phyloP scores from a whole-genome alignment of 257 asterid genomes.

The Euphrasia confusa region DNA sequence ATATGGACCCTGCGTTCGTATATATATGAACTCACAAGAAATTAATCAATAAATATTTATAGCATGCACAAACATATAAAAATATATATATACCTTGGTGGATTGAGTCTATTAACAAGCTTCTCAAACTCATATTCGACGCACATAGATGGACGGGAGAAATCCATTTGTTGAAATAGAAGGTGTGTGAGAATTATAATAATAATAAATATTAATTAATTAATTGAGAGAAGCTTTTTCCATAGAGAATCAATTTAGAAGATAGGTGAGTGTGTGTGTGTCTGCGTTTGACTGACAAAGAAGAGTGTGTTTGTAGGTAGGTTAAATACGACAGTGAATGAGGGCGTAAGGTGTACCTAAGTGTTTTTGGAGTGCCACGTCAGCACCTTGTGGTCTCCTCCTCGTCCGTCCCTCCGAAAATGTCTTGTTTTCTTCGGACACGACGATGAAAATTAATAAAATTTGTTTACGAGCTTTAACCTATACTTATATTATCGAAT shows the following conservation, averaged over 20 bases:
- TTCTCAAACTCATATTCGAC: slow-evolving; percentile 75
- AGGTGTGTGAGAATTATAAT: neutral
- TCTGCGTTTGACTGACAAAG: neutral
- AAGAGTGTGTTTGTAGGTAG: neutral
- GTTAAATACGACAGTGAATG: neutral
- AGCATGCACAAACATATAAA: neutral
- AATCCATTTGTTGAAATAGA: slow-evolving; percentile 37
- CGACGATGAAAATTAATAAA: no score
- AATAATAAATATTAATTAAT: neutral
- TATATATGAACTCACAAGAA: slow-evolving; percentile 20
- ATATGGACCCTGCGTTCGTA: slow-evolving; percentile 33
- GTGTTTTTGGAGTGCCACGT: neutral
- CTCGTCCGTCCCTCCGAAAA: no score
- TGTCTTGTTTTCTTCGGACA: no score
- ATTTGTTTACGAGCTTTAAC: no score
- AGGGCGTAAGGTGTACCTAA: neutral
- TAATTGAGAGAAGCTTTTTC: neutral
- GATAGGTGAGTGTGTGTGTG: neutral
- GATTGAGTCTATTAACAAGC: slow-evolving; percentile 72
- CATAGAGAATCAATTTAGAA: neutral
- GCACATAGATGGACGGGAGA: slow-evolving; percentile 51
- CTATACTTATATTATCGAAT: no score
- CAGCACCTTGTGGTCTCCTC: neutral
- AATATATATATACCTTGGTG: slow-evolving; percentile 51
- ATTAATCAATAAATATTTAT: neutral